Base-by-base conservation (phyloP, 1,284 basidiomycete species). In the Exsudoporus floridanus region DNA sequence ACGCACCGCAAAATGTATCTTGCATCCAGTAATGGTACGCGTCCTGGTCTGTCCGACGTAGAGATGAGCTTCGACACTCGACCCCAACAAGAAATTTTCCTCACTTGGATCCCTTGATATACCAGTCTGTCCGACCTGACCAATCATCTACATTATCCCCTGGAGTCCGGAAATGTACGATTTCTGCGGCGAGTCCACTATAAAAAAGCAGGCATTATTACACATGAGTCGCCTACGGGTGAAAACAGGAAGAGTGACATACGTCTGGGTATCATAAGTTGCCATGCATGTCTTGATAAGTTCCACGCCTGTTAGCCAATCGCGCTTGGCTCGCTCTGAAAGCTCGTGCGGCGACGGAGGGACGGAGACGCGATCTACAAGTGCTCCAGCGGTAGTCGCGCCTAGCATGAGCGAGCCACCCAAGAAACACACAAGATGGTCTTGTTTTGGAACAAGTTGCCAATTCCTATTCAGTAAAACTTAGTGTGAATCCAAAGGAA, bases 391-490 rank as follows among this genome's bases (percentile, higher is more conserved):
- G 30, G 84, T 86, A 2, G 88, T 89, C 13, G 94, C 89, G 19
- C 95, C 94, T 7, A 98, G 81, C 79, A 98, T 87, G 60, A 98
- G 81, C 2, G 90, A 90, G 6, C 94, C 94, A 33, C 89, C 94
- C 41, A 98, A 74, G 83, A 98, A 98, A 72, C 95, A 98, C 1
- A 93, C 94, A 19, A 98, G 82, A 70, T 98, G 95, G 69, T 98
- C 95, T 74, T 98, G 95, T 71, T 97, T 96, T 14, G 90, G 88
- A 2, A 80, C 75, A 14, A 90, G 74, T 23, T 78, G 77, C 90
- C 89, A 93, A 47, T 74, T 70, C 28, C 88, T 90, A 60, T 35
- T 9, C 45, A 49, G 34, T 3, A 19, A 42, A 13, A 13, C 33
- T 23, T 38, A 46, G 54, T 52, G 47, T 59, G 53, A 36, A 56